A percentile compares a stretch with the other conserved stretches of the same genome.
These are phyloP conservation scores for Pseudocercospora fijiensis DNA, from an alignment of 2,329 filamentous ascomycete species.

Conservation along the genomic window DNA sequence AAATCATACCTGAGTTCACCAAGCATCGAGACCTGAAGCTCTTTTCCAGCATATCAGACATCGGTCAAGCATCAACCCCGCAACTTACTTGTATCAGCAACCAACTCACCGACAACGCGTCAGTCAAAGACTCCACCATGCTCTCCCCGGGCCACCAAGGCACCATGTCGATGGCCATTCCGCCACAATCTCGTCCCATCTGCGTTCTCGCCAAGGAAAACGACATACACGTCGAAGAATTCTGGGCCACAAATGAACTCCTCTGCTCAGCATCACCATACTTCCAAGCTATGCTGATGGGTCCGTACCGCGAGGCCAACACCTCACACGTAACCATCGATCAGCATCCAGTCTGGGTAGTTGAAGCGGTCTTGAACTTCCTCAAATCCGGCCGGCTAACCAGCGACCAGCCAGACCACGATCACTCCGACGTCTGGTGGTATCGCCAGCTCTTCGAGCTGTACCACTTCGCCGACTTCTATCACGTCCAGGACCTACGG, in stretches of 20 bases:
- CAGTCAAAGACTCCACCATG: background rate
- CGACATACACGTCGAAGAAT: background rate
- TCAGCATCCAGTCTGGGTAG: background rate
- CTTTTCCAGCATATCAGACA: background rate
- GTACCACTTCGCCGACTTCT: background rate
- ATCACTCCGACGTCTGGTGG: background rate
- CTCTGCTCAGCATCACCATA: background rate
- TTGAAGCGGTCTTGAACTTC: background rate
- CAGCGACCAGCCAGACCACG: background rate
- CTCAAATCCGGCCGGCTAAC: background rate
- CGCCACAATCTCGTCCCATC: background rate
- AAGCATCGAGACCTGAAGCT: background rate
- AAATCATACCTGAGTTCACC: background rate
- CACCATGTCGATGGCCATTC: background rate
- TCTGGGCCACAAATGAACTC: background rate
- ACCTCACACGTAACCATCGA: background rate
- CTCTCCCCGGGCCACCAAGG: background rate
- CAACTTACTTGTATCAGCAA: background rate
- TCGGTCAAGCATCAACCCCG: background rate
- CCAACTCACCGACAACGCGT: background rate
- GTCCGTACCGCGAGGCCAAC: background rate
- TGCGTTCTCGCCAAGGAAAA: background rate
- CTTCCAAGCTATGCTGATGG: background rate
- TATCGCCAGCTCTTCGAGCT: background rate
- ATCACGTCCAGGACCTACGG: background rate